phyloP scores from a whole-genome alignment of 345 rosid genomes.

The Isatis tinctoria region DNA sequence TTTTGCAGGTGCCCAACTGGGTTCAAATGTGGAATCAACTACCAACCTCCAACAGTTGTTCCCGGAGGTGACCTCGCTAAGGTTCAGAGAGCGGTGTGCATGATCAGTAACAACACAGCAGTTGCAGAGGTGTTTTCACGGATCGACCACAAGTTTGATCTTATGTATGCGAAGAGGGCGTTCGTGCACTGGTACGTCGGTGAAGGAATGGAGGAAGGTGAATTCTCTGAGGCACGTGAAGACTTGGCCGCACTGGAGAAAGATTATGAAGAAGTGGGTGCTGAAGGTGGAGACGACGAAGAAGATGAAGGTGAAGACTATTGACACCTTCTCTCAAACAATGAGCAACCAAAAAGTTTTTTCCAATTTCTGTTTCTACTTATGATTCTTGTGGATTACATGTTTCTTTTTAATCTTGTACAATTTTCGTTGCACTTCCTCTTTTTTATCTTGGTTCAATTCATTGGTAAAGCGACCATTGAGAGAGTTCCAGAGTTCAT shows the following conservation, averaged over 20 bases:
- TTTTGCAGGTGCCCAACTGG: slow-evolving; percentile 61
- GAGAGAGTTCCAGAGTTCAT: slow-evolving; percentile 19
- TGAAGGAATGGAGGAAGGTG: slow-evolving; percentile 77
- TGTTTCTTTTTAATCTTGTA: slow-evolving; percentile 19
- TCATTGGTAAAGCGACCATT: slow-evolving; percentile 19
- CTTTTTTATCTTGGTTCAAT: neutral
- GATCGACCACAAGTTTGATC: slow-evolving; percentile 67
- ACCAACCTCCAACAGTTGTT: slow-evolving; percentile 63
- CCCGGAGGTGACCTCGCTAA: slow-evolving; percentile 69
- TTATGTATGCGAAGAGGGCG: slow-evolving; percentile 65
- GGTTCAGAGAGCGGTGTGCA: slow-evolving; percentile 65
- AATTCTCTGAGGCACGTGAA: slow-evolving; percentile 68
- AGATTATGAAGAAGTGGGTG: slow-evolving; percentile 65
- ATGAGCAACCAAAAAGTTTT: neutral
- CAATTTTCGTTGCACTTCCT: slow-evolving; percentile 17
- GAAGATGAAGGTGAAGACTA: slow-evolving; percentile 61
- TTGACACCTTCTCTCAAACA: slow-evolving; percentile 16
- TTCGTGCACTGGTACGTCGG: slow-evolving; percentile 74
- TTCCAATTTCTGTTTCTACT: neutral
- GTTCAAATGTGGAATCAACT: slow-evolving; percentile 65
- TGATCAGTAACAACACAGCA: slow-evolving; percentile 73
- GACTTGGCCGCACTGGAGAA: slow-evolving; percentile 47
- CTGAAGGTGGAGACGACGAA: slow-evolving; percentile 58
- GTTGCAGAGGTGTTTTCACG: slow-evolving; percentile 66
- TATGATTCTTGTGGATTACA: slow-evolving; percentile 25